phyloP scores from a whole-genome alignment of 2,329 filamentous ascomycete genomes.

The Phialemonium atrogriseum region DNA sequence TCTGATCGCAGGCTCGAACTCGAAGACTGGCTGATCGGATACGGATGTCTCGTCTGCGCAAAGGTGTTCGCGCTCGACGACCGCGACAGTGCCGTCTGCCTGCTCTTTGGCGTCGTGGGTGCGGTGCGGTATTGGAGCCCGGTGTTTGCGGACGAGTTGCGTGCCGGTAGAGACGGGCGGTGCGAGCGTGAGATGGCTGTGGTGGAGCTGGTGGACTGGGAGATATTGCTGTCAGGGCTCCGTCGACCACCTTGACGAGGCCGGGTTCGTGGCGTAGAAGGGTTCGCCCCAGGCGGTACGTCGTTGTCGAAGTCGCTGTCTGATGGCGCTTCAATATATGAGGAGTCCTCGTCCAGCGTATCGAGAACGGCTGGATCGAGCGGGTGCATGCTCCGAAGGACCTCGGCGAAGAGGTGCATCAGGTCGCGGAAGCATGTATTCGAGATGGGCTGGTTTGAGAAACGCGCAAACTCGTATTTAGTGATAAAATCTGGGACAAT shows the following conservation, averaged over 20 bases:
- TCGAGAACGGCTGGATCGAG: constrained; percentile 46
- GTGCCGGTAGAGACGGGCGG: constrained; percentile 18
- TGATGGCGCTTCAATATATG: constrained; percentile 14
- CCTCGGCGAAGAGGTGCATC: constrained; percentile 77
- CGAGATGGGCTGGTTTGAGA: constrained; percentile 61
- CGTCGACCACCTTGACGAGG: constrained; percentile 5
- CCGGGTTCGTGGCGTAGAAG: constrained; percentile 27
- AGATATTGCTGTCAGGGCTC: constrained; percentile 15
- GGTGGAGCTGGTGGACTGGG: constrained; percentile 18
- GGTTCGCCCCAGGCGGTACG: constrained; percentile 30
- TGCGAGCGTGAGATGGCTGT: constrained; percentile 20
- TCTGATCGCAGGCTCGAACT: constrained; percentile 30
- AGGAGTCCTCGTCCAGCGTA: constrained; percentile 8
- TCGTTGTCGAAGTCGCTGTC: constrained; percentile 39
- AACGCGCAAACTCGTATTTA: constrained; percentile 77
- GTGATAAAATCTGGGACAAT: constrained; percentile 57
- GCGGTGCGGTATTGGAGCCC: constrained; percentile 41
- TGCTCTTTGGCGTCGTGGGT: constrained; percentile 43
- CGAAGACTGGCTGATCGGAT: constrained; percentile 27
- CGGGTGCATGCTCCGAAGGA: constrained; percentile 67
- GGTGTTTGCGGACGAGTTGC: constrained; percentile 33
- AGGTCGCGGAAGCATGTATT: constrained; percentile 65
- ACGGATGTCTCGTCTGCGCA: constrained; percentile 32
- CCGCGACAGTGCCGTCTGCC: constrained; percentile 27
- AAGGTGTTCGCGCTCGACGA: constrained; percentile 25